Conservation (phyloP, 2,329 filamentous ascomycete species). For the Colletotrichum horii region DNA sequence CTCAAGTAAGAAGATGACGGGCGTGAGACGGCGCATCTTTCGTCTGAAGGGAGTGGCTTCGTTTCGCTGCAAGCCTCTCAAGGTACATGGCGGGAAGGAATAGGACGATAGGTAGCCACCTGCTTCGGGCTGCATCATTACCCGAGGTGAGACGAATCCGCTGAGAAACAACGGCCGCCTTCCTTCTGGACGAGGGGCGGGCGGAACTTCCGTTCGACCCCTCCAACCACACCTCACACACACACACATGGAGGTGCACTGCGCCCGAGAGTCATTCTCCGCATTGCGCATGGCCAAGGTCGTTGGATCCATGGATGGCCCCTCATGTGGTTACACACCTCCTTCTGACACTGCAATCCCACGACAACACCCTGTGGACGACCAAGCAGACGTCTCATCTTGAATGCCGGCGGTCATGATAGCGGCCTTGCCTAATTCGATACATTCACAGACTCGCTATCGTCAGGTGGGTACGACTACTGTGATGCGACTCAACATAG, state of each 20-base stretch:
- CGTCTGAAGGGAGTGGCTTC: not conserved
- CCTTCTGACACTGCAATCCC: not conserved
- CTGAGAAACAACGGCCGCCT: not conserved
- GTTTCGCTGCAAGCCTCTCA: not conserved
- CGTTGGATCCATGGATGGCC: not conserved
- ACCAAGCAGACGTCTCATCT: not conserved
- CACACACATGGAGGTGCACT: not conserved
- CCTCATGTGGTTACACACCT: not conserved
- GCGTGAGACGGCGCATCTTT: not conserved
- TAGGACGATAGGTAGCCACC: not conserved
- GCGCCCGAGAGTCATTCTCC: not conserved
- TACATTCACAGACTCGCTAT: not conserved
- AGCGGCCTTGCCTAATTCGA: not conserved
- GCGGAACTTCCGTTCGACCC: slow-evolving; percentile 17
- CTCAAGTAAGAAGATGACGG: not conserved
- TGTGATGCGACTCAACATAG: not conserved
- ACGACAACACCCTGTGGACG: not conserved
- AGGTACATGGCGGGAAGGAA: not conserved
- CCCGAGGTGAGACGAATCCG: slow-evolving; percentile 14
- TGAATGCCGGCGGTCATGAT: not conserved
- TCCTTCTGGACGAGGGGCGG: not conserved
- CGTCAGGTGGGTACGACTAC: not conserved
- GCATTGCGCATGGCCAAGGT: not conserved
- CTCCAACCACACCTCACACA: slow-evolving; percentile 6
- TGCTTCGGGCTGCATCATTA: not conserved